phyloP scores from a whole-genome alignment of 23 red algal species.

The Agarophyton chilense region DNA sequence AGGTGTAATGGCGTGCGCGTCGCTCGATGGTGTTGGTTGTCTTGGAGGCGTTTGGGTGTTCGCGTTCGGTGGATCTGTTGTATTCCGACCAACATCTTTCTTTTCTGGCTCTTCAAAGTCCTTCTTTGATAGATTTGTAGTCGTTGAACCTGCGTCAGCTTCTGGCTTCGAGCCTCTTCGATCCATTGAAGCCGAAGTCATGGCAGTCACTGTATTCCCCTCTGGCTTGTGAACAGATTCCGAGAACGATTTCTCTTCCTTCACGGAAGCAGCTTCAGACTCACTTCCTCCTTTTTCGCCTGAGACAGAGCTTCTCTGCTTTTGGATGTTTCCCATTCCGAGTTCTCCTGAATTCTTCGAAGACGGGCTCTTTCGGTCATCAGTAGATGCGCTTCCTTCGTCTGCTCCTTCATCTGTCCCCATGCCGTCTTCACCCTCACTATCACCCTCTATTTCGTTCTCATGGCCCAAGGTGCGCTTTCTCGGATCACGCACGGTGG shows the following conservation, averaged over 20 bases:
- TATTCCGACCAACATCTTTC: neutral
- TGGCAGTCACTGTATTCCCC: neutral
- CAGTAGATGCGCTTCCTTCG: neutral
- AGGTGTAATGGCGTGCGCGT: neutral
- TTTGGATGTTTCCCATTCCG: neutral
- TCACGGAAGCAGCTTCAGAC: neutral
- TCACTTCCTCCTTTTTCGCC: neutral
- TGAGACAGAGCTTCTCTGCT: neutral
- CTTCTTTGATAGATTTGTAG: neutral
- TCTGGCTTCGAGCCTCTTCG: neutral
- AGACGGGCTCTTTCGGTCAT: neutral
- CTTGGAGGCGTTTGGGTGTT: neutral
- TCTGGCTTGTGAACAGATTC: neutral
- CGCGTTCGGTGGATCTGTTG: neutral
- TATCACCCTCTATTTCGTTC: slow-evolving; percentile 45
- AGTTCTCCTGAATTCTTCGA: neutral
- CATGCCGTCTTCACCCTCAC: slow-evolving; percentile 34
- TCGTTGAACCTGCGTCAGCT: neutral
- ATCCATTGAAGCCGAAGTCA: neutral
- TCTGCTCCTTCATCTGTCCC: neutral
- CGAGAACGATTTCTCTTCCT: neutral
- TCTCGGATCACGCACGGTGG: neutral
- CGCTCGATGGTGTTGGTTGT: neutral
- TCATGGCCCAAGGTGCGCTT: neutral
- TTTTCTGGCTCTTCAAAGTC: neutral